These are phyloP conservation scores for Zygosaccharomyces pseudobailii DNA, from an alignment of 1,139 yeast genomes.

Conservation along the genomic window DNA sequence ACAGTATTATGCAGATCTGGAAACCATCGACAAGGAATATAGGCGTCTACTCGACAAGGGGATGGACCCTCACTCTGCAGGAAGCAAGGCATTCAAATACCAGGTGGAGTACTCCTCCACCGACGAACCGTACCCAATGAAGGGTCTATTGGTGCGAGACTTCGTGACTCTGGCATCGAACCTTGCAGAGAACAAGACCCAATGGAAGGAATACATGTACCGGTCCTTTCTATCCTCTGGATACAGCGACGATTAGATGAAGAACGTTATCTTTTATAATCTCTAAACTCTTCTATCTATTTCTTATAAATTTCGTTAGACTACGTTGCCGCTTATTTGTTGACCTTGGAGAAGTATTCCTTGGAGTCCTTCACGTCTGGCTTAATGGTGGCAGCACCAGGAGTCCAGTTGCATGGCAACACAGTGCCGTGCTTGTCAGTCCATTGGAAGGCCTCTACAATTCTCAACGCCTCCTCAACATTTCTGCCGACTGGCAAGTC, in stretches of 20 bases:
- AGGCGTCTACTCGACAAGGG: conserved; percentile 18
- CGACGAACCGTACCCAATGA: conserved; percentile 51
- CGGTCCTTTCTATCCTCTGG: conserved; percentile 62
- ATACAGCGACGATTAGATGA: conserved; percentile 42
- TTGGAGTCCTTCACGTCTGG: conserved; percentile 79
- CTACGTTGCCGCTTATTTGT: conserved; percentile 15
- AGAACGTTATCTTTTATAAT: neutral
- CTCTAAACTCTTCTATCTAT: neutral
- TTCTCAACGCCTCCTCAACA: conserved; percentile 95
- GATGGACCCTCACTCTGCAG: conserved; percentile 20
- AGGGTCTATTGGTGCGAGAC: conserved; percentile 52
- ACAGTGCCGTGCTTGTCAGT: conserved; percentile 98
- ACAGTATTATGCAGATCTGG: conserved; percentile 66
- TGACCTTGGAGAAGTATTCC: conserved; percentile 32
- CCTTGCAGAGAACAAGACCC: conserved; percentile 39
- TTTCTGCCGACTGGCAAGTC: conserved; percentile 99
- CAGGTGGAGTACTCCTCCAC: conserved; percentile 69
- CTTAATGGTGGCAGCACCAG: conserved; percentile 92
- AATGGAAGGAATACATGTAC: conserved; percentile 40
- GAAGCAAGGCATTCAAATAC: conserved; percentile 46
- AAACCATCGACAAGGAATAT: conserved; percentile 43
- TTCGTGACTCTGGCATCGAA: conserved; percentile 56
- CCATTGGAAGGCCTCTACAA: conserved; percentile 98
- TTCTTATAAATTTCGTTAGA: conserved; percentile 1
- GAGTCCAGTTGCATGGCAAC: conserved; percentile 99